phyloP scores from a whole-genome alignment of 129 eudicot species.

The Smallanthus sonchifolius region DNA sequence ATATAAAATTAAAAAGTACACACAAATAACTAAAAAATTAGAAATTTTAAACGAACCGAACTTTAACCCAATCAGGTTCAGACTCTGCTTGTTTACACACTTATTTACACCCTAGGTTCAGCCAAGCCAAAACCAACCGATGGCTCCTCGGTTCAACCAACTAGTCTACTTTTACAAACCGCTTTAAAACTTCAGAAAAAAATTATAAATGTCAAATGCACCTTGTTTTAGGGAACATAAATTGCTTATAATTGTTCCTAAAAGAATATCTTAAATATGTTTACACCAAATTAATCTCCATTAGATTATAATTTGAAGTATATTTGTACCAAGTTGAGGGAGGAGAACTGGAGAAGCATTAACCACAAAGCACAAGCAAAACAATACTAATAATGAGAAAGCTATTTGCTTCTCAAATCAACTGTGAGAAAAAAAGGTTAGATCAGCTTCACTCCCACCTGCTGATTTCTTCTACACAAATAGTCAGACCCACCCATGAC shows the following conservation, averaged over 20 bases:
- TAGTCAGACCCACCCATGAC: conserved; percentile 20
- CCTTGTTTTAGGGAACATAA: neutral
- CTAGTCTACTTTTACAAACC: neutral
- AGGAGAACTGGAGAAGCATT: neutral
- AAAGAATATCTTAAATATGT: neutral
- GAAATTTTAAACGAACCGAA: no score
- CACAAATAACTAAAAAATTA: no score
- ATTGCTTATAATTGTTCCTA: neutral
- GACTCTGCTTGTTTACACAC: no score
- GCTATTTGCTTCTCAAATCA: conserved; percentile 9
- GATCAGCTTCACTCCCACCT: conserved; percentile 26
- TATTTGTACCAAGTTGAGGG: neutral
- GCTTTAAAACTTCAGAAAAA: neutral
- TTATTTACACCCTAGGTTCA: neutral
- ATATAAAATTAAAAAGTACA: no score
- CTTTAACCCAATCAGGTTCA: no score
- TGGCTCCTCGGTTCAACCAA: neutral
- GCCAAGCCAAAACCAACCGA: neutral
- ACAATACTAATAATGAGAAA: conserved; percentile 18
- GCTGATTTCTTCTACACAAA: conserved; percentile 24
- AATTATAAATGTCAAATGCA: neutral
- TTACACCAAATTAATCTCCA: neutral
- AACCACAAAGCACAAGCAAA: conserved; percentile 11
- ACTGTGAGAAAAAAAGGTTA: conserved; percentile 24
- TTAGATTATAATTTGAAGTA: neutral